These are phyloP conservation scores for Botryosphaeria dothidea DNA, from an alignment of 2,329 filamentous ascomycete species.

Conservation along the genomic window DNA sequence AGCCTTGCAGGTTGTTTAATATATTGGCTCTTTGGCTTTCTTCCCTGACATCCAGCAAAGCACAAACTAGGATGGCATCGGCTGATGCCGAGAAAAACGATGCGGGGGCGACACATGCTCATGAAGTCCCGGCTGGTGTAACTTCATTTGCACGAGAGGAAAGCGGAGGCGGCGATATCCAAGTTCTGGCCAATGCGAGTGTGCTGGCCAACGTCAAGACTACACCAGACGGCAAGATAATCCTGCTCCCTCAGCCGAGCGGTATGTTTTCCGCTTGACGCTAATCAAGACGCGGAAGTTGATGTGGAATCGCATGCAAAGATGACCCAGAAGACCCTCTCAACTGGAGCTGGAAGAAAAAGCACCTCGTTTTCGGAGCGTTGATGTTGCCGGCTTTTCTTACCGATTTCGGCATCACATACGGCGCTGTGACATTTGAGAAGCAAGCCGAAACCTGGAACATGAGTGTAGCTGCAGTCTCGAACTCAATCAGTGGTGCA, in stretches of 20 bases:
- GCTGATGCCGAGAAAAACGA: not conserved
- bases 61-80: not conserved
- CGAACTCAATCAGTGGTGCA: slow-evolving; percentile 40
- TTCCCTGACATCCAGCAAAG: not conserved
- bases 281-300: not conserved
- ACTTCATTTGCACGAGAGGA: not conserved
- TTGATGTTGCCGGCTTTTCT: slow-evolving; percentile 24
- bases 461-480: slow-evolving; percentile 32
- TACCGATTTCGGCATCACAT: slow-evolving; percentile 25
- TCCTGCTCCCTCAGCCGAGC: slow-evolving; percentile 57
- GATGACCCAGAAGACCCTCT: slow-evolving; percentile 31
- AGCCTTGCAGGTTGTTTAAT: not conserved
- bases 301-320: not conserved
- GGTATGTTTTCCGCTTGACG: slow-evolving; percentile 24
- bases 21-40: not conserved
- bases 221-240: slow-evolving; percentile 40
- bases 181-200: not conserved
- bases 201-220: slow-evolving; percentile 32
- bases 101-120: not conserved
- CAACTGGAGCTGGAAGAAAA: slow-evolving; percentile 33
- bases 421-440: slow-evolving; percentile 19
- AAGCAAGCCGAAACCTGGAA: slow-evolving; percentile 22
- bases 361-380: slow-evolving; percentile 26
- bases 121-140: not conserved
- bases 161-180: not conserved